Evolutionary conservation across 805 yeast species (phyloP).

Genomic region (Kuraishia piskuri): DNA sequence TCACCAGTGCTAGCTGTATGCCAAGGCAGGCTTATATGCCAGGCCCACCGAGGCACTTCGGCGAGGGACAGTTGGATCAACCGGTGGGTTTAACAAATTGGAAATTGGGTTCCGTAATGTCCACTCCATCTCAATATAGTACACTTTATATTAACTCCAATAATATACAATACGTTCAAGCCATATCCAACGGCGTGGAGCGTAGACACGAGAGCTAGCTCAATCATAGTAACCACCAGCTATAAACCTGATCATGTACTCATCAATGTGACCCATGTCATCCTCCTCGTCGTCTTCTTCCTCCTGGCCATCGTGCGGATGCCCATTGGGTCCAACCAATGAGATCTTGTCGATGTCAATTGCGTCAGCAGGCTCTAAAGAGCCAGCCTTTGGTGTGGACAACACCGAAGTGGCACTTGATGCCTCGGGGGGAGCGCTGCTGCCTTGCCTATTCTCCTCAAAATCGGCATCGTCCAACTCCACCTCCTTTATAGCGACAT

Average conservation of each 20-base stretch:
- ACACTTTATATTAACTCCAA: not conserved
- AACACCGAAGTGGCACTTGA: not conserved
- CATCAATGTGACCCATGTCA: constrained; percentile 80
- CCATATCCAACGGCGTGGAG: too few relatives aligned
- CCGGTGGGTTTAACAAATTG: too few relatives aligned
- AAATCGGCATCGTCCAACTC: constrained; percentile 84
- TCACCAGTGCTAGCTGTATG: too few relatives aligned
- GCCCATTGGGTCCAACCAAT: not conserved
- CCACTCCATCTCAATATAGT: too few relatives aligned
- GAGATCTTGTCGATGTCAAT: constrained; percentile 14
- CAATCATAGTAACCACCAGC: constrained; percentile 69
- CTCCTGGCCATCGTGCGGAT: constrained; percentile 12
- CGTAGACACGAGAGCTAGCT: too few relatives aligned
- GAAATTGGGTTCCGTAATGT: too few relatives aligned
- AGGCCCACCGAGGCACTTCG: too few relatives aligned
- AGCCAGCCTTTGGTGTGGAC: not conserved
- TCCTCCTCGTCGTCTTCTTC: constrained; percentile 44
- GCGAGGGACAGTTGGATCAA: too few relatives aligned
- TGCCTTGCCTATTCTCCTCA: constrained; percentile 30
- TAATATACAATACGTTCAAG: not conserved
- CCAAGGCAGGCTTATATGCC: too few relatives aligned
- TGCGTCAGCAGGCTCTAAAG: constrained; percentile 7
- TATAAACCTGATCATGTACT: constrained; percentile 88
- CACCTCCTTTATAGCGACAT: constrained; percentile 77
- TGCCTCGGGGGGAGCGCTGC: constrained; percentile 10